Conservation (phyloP, 148 eudicot genomes). For the Fagopyrum tataricum region DNA sequence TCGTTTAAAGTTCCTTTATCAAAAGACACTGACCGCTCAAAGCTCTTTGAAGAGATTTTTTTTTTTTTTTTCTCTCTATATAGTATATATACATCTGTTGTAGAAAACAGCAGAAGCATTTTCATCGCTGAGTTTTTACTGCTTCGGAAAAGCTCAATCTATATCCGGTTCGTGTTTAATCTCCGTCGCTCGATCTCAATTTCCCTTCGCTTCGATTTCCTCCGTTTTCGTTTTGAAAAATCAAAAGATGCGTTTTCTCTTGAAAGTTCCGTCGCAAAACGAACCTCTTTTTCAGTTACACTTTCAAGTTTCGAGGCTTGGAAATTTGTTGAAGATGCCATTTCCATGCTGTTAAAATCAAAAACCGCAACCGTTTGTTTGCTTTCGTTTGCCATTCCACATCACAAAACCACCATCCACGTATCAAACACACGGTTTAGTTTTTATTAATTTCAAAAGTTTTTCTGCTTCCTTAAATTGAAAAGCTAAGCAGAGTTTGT, state of each 20-base stretch:
- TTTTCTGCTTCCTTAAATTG: neutral
- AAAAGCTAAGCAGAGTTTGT: neutral
- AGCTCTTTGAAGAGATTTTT: neutral
- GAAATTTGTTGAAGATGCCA: conserved; percentile 6
- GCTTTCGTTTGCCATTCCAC: neutral
- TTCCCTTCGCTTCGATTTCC: neutral
- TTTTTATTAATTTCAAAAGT: neutral
- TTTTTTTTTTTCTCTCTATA: neutral
- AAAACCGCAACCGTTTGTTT: neutral
- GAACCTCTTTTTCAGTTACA: conserved; percentile 1
- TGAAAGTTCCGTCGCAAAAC: neutral
- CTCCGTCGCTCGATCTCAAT: neutral
- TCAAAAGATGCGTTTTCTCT: neutral
- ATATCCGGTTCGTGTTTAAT: conserved; percentile 6
- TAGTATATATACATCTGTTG: conserved; percentile 9
- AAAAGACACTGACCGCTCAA: conserved; percentile 17
- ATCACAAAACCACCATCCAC: neutral
- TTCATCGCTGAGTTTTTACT: neutral
- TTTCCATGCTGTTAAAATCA: conserved; percentile 1
- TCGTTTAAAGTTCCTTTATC: conserved; percentile 28
- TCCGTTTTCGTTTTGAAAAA: neutral
- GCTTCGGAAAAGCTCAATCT: conserved; percentile 12
- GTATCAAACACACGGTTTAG: neutral
- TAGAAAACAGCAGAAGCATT: neutral
- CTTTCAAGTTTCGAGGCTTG: conserved; percentile 11